Evolutionary conservation across 140 eudicot species (phyloP), one percentile per base, ranked within the genome.

Genomic region (Flaveria floridana): DNA sequence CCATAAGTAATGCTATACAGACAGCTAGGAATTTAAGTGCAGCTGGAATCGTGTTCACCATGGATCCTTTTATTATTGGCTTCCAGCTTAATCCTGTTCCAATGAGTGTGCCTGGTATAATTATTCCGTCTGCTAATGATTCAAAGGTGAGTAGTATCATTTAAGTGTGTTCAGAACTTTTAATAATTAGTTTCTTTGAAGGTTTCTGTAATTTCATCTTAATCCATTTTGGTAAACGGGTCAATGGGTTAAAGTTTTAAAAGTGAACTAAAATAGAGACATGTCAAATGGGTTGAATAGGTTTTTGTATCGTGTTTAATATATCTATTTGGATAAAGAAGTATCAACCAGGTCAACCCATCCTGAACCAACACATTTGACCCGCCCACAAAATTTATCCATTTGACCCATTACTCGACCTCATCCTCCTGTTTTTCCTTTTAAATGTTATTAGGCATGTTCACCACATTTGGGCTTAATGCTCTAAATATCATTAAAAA

Each of bases 31-130:
- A 91, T 78, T 90, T 95, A 55, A 87, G 96, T 82, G 99, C 99
- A 37, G 87, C 89, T 58, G 99, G 99, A 53, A 86, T 95, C 58
- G 95, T 91, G 62, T 95, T 95, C 77, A 84, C 85, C 81, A 84
- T 95, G 99, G 99, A 95, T 83, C 99, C 99, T 61, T 95, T 91
- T 72, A 91, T 91, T 28, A 81, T 95, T 16, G 99, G 97, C 52
- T 95, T 91, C 83, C 99, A 95, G 85, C 92, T 95, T 41, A 95
- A 95, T 77, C 99, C 99, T 23, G 81, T 86, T 66, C 96, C 99
- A 25, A 90, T 95, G 99, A 84, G 82, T 66, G 78, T 85, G 73
- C 97, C 99, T 21, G 99, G 99, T 44, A 88, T 95, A 58, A 87
- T 95, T 34, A 85, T 95, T 67, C 92, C 99, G 39, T 86, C 99